Base-by-base conservation (phyloP, 805 yeast genomes). In the Kluyveromyces wickerhamii region DNA sequence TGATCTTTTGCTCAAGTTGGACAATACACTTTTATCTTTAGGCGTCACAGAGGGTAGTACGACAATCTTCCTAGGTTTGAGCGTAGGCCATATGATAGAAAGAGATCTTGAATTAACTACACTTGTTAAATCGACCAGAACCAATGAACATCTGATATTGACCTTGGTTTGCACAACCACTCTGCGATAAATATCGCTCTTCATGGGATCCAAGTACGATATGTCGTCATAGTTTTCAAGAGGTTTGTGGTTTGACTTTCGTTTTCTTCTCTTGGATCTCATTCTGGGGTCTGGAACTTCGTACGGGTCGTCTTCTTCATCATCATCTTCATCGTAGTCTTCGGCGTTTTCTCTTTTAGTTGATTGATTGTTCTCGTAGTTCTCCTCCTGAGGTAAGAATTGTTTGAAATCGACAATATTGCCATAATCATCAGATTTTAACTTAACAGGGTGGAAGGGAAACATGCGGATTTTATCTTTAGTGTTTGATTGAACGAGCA, bases 351-450 rank as follows among this genome's bases (percentile, higher is more conserved):
- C 32, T 21, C 49, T 43, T 37, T 52, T 57, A 17, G 40, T 46
- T 18, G 35, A 48, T 24, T 51, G 59, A 6, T 56, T 51, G 32
- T 61, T 64, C 36, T 56, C 62, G 35, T 68, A 72, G 11, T 25
- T 9, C 33, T 73, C 78, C 21, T 67, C 74, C 37, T 70, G 62
- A 21, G 59, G 56, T 11, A 66, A 69, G 48, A 78, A 81, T 45
- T 79, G 80, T 24, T 74, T 72, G 27, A 70, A 69, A 41, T 79
- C 77, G 14, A 88, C 77, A 2, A 78, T 60, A 37, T 75, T 79
- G 20, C 99, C 99, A 55, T 89, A 92, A 44, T 89, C 96, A 52
- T 92, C 97, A 30, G 69, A 62, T 44, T 81, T 74, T 16, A 71
- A 62, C 45, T 74, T 72, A 31, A 66, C 70, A 1, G 72, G 69